These are phyloP conservation scores for Sphagnum contortum DNA, from an alignment of 225 moss, liverwort and hornwort species.

Conservation along the genomic window DNA sequence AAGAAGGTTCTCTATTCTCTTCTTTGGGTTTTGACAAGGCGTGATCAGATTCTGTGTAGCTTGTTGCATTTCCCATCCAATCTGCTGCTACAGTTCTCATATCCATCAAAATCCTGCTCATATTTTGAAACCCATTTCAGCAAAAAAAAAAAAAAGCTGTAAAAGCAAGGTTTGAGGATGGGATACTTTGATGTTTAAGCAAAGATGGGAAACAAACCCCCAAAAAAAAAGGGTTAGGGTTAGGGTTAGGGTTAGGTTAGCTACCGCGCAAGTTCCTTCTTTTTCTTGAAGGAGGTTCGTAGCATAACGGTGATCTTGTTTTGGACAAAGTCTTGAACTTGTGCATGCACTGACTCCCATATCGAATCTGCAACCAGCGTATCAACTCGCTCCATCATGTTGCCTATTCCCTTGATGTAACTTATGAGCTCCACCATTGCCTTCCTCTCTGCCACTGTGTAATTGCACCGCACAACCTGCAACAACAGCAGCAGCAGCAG, in stretches of 20 bases:
- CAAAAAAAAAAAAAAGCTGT: too few species aligned
- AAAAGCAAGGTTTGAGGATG: background rate
- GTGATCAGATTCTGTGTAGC: slow-evolving; percentile 15
- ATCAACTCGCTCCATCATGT: slow-evolving; percentile 58
- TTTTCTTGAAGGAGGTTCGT: slow-evolving; percentile 58
- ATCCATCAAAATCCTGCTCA: slow-evolving; percentile 27
- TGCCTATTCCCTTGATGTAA: slow-evolving; percentile 54
- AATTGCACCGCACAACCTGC: slow-evolving; percentile 61
- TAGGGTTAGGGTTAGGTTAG: too few species aligned
- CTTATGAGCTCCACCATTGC: slow-evolving; percentile 46
- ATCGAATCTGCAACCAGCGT: slow-evolving; percentile 49
- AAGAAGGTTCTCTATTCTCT: slow-evolving; percentile 12
- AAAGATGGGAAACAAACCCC: too few species aligned
- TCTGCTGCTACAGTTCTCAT: slow-evolving; percentile 55
- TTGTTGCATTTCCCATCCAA: slow-evolving; percentile 34
- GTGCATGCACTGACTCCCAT: slow-evolving; percentile 48
- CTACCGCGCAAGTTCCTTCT: slow-evolving; percentile 47
- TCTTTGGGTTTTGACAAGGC: slow-evolving; percentile 25
- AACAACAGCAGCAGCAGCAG: background rate
- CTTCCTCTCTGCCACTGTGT: slow-evolving; percentile 39
- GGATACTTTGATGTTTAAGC: too few species aligned
- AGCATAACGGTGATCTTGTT: slow-evolving; percentile 49
- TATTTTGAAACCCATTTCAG: too few species aligned
- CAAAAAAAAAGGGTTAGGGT: too few species aligned
- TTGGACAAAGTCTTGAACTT: slow-evolving; percentile 54